Evolutionary conservation across 2,329 filamentous ascomycete species (phyloP).

Genomic region (Beauveria medogensis): DNA sequence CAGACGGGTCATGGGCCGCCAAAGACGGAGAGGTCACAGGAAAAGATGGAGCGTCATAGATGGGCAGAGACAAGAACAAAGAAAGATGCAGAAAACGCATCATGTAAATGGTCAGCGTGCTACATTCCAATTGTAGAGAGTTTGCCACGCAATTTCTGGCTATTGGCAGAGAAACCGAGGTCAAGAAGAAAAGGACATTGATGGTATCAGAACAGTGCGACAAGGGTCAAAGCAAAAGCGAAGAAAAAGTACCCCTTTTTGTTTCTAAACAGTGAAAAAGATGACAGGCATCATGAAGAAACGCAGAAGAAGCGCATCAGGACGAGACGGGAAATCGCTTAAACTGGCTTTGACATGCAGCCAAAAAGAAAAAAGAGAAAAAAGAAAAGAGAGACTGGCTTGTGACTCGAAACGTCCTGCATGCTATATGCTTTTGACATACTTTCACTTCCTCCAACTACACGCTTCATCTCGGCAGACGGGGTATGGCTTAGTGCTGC

Average conservation of each 20-base stretch:
- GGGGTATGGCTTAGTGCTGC: not conserved
- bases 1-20: too few relatives aligned
- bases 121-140: not conserved
- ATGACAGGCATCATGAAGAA: not conserved
- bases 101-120: not conserved
- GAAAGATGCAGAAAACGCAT: not conserved
- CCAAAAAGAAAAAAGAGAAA: too few relatives aligned
- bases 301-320: not conserved
- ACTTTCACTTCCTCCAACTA: not conserved
- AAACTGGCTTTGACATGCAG: not conserved
- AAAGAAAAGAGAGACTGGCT: not conserved
- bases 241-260: not conserved
- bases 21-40: too few relatives aligned
- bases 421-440: not conserved
- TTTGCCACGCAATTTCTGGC: not conserved
- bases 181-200: not conserved
- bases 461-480: not conserved
- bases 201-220: slow-evolving; percentile 3
- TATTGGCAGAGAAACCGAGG: not conserved
- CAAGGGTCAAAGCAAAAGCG: too few relatives aligned
- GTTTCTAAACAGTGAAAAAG: not conserved
- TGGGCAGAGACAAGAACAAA: not conserved
- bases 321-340: not conserved
- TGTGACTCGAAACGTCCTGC: not conserved
- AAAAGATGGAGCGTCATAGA: too few relatives aligned